Evolutionary conservation across 768 basidiomycete genomes (phyloP).

Genomic region (Mycena belliarum): DNA sequence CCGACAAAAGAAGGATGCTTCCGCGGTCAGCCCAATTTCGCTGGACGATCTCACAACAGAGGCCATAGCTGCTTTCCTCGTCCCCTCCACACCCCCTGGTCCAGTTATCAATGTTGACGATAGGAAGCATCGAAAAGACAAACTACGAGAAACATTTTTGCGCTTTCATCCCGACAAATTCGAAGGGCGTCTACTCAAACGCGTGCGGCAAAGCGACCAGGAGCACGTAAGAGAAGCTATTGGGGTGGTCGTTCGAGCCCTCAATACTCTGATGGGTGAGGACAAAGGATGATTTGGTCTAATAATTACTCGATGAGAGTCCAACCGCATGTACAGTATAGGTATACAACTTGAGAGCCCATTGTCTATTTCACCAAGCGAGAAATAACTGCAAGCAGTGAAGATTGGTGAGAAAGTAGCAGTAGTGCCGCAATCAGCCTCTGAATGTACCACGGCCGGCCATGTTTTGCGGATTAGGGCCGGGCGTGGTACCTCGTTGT

Average conservation of each 20-base stretch:
- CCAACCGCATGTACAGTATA: conserved; percentile 5
- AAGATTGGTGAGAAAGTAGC: not conserved
- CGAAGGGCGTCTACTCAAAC: conserved; percentile 67
- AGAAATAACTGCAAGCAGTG: conserved; percentile 7
- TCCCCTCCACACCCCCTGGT: conserved; percentile 30
- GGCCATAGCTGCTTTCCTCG: conserved; percentile 58
- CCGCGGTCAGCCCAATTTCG: conserved; percentile 20
- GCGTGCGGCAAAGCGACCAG: conserved; percentile 47
- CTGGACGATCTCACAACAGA: conserved; percentile 56
- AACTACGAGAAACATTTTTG: conserved; percentile 64
- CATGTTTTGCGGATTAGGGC: conserved; percentile 31
- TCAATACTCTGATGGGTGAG: conserved; percentile 55
- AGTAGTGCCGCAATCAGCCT: conserved; percentile 25
- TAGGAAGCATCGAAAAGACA: conserved; percentile 58
- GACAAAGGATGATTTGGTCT: not conserved
- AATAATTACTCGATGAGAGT: conserved; percentile 12
- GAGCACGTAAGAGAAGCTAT: conserved; percentile 58
- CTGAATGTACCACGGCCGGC: conserved; percentile 43
- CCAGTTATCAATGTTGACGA: conserved; percentile 19
- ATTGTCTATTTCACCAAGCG: not conserved
- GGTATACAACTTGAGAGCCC: conserved; percentile 12
- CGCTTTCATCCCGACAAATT: conserved; percentile 86
- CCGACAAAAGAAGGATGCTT: conserved; percentile 22
- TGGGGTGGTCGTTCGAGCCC: conserved; percentile 59
- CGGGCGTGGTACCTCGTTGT: conserved; percentile 25